Evolutionary conservation across 2,329 filamentous ascomycete genomes (phyloP), one percentile per base, ranked within the genome.

Genomic region (Microdochium bolleyi): DNA sequence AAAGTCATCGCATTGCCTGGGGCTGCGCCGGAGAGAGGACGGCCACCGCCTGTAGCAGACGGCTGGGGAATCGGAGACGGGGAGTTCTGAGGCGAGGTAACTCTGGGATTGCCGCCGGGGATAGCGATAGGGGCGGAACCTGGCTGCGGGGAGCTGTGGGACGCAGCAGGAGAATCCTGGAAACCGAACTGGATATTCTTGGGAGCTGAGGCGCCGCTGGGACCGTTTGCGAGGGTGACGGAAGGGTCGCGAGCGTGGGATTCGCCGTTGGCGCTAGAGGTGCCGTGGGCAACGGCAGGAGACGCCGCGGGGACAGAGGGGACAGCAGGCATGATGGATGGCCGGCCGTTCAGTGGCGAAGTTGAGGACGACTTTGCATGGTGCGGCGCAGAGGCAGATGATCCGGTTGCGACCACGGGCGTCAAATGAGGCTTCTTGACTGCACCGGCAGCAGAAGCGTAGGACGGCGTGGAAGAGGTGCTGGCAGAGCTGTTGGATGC

Each of bases 21-120:
- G 58, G 84, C 84, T 60, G 85, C 79, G 58, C 81, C 82, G 32
- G 89, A 87, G 48, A 91, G 90, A 61, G 92, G 92, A 63, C 90
- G 89, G n/a, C 41, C 41, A 61, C 91, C 90, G 64, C 91, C 94
- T 64, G 85, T 88, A 32, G 86, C 85, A 52, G 87, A 83, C 51
- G 91, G 89, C 70, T 92, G 89, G 30, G 94, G 92, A 61, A 97
- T 97, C 3, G 94, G 94, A 44, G 89, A 92, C 3, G 94, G 94
- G 48, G 92, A 96, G 60, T 88, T 86, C 49, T 88, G 85, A 5
- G 94, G 94, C 48, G 92, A 95, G 49, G 85, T 84, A 51, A 92
- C 81, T 62, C 88, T 83, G 56, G 87, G 87, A 65, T 88, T 85
- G 54, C 48, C 46, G 69, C 78, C 70, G 64, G 83, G 84, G 70